Conservation (phyloP, 805 yeast species). For the Metschnikowia borealis region DNA sequence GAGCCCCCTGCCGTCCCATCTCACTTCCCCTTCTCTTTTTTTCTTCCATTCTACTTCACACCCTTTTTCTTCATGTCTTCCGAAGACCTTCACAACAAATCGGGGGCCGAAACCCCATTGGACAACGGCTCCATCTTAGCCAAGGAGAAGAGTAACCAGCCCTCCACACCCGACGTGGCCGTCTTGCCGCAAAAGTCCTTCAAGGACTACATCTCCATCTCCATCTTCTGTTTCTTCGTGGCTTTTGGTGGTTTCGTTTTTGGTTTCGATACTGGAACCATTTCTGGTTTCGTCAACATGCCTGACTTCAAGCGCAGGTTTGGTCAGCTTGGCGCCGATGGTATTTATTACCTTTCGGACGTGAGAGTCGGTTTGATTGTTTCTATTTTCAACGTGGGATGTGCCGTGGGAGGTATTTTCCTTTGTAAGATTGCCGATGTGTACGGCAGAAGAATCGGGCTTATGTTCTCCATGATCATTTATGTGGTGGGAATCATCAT, state of each 20-base stretch:
- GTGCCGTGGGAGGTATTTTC: conserved; percentile 67
- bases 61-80: conserved; percentile 19
- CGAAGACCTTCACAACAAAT: conserved; percentile 18
- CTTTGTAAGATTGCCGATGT: conserved; percentile 55
- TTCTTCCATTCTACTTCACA: not conserved
- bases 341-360: conserved; percentile 37
- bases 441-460: conserved; percentile 55
- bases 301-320: conserved; percentile 50
- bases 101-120: conserved; percentile 35
- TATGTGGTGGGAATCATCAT: conserved; percentile 59
- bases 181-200: conserved; percentile 29
- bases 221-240: conserved; percentile 47
- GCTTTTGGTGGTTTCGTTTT: conserved; percentile 76
- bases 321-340: conserved; percentile 41
- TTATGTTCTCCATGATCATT: conserved; percentile 49
- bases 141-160: conserved; percentile 15
- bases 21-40: not conserved
- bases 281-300: conserved; percentile 67
- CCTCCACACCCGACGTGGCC: not conserved
- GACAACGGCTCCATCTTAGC: conserved; percentile 21
- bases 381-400: conserved; percentile 59
- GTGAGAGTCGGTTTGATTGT: conserved; percentile 52
- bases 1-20: not conserved
- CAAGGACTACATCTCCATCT: conserved; percentile 39
- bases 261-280: conserved; percentile 77